These are phyloP conservation scores for Cercospora sesami DNA, from an alignment of 2,329 filamentous ascomycete species.

Conservation along the genomic window DNA sequence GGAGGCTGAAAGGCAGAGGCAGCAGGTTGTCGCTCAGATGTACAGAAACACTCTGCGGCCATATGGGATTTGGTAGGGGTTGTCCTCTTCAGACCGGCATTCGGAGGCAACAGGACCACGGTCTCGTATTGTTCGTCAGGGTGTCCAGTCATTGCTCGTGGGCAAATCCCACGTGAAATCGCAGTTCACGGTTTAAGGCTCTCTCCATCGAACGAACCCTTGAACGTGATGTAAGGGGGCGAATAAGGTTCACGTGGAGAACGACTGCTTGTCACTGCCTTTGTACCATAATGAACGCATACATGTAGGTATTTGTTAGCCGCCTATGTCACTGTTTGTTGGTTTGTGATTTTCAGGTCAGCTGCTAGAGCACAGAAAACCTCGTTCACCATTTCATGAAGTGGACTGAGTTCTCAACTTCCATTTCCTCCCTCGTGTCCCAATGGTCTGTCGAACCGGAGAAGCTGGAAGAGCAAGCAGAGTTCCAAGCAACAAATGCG, in stretches of 20 bases:
- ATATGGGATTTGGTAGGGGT: background rate
- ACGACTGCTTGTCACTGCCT: background rate
- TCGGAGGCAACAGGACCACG: background rate
- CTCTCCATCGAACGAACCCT: background rate
- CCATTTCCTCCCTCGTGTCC: background rate
- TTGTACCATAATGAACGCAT: background rate
- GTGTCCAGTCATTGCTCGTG: background rate
- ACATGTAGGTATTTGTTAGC: background rate
- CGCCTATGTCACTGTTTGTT: background rate
- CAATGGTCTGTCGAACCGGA: background rate
- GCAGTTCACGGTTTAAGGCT: background rate
- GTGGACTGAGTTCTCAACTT: background rate
- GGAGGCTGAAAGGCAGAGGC: background rate
- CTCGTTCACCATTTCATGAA: background rate
- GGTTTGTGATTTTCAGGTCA: background rate
- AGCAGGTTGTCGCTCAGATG: slow-evolving; percentile 3
- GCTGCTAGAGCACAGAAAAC: background rate
- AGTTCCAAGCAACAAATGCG: background rate
- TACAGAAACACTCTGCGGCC: background rate
- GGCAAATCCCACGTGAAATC: background rate
- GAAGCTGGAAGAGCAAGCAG: background rate
- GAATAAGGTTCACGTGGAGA: background rate
- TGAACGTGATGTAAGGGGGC: background rate
- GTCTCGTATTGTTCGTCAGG: background rate
- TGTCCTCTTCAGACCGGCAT: background rate